Conservation (phyloP, 306 rosid species). For the Sechiopsis laciniata region DNA sequence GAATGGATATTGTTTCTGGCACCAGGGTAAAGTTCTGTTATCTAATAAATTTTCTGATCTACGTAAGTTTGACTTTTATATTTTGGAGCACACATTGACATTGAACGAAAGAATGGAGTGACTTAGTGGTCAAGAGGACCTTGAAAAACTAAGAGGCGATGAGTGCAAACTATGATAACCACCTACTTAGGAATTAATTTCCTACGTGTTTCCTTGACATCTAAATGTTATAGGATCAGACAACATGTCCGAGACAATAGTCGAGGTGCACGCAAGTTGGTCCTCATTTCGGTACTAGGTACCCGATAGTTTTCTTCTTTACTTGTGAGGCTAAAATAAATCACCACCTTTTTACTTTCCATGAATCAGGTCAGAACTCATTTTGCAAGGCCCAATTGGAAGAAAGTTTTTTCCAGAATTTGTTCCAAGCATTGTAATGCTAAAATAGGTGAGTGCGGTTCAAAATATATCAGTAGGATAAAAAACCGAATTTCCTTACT, state of each 20-base stretch:
- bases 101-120: no score
- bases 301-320: neutral
- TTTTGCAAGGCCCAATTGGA: constrained; percentile 99
- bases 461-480: neutral
- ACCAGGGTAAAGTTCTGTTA: constrained; percentile 50
- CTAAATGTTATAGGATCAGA: no score
- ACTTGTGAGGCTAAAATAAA: neutral
- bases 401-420: constrained; percentile 84
- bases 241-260: no score
- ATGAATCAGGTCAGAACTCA: constrained; percentile 77
- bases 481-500: constrained; percentile 8
- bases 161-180: no score
- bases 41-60: neutral
- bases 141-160: no score
- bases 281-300: neutral
- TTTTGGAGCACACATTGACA: no score
- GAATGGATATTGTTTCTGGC: constrained; percentile 95
- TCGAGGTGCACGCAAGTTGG: no score
- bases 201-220: no score
- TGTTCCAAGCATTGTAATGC: constrained; percentile 86
- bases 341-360: neutral
- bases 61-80: neutral
- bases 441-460: constrained; percentile 58
- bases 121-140: no score
- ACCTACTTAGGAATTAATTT: no score